These are phyloP conservation scores for Neurospora cerealis DNA, from an alignment of 495 filamentous ascomycete species.

Conservation along the genomic window DNA sequence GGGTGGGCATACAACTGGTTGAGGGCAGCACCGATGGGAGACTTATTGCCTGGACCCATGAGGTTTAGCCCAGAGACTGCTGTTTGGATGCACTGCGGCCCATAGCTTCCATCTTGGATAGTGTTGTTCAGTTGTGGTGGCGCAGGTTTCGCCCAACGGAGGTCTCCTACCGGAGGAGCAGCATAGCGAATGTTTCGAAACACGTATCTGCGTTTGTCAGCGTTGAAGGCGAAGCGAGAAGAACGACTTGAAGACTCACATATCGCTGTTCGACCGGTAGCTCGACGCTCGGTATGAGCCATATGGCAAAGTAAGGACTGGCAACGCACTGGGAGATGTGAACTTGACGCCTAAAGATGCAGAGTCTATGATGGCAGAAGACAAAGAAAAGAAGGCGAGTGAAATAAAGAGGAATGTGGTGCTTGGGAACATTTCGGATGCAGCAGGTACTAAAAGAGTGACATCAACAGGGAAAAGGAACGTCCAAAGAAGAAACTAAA, in stretches of 20 bases:
- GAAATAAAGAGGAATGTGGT: neutral
- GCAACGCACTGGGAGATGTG: neutral
- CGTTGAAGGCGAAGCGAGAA: neutral
- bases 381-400: neutral
- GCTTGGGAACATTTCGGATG: neutral
- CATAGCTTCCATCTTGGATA: conserved; percentile 43
- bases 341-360: neutral
- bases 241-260: conserved; percentile 3
- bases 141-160: conserved; percentile 47
- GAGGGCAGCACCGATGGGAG: conserved; percentile 24
- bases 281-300: conserved; percentile 18
- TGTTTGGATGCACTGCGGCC: conserved; percentile 33
- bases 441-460: neutral
- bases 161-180: conserved; percentile 41
- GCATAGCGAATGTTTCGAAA: conserved; percentile 52
- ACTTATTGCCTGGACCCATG: conserved; percentile 22
- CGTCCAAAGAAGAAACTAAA: neutral
- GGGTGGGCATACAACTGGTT: conserved; percentile 23
- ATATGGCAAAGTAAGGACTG: conserved; percentile 18
- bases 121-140: conserved; percentile 34
- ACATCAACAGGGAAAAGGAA: neutral
- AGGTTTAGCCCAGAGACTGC: conserved; percentile 27
- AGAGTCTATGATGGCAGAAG: neutral
- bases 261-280: conserved; percentile 10
- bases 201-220: conserved; percentile 23